Base-by-base conservation (phyloP, 768 basidiomycete species). In the Kwoniella newhampshirensis region DNA sequence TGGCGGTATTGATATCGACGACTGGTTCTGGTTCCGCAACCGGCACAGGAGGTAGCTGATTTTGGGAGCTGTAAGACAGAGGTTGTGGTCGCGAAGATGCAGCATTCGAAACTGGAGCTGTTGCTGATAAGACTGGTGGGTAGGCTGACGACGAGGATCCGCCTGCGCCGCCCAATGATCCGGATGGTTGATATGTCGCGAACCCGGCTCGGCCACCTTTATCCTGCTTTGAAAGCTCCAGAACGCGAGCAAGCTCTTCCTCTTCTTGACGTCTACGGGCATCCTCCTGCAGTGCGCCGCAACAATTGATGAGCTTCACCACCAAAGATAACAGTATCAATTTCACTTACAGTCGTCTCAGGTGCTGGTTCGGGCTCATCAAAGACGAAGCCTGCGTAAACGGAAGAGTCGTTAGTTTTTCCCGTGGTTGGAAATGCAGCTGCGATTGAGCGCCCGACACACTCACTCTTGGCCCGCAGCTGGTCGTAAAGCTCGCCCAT, bases 151-250 rank as follows among this genome's bases (percentile, higher is more conserved):
- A 57, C 0, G 67, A 64, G 3, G 65, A 59, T 15, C 59, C 54
- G 1, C 61, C 63, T n/a, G 45, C 48, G n/a, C 32, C 44, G 4
- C 54, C 35, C n/a, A n/a, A n/a, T n/a, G n/a, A n/a, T 11, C 46
- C 36, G 11, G 54, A 46, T 8, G 64, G 59, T 41, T 60, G 60
- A 35, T 61, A 63, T 1, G 40, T 17, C 30, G 49, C n/a, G 26
- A 57, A 52, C 20, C 59, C 51, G 17, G 71, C 66, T 45, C 89
- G 81, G 0, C 91, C 92, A 11, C 92, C 92, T 62, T 86, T 87
- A 73, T 97, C 92, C 52, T 86, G 85, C 79, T 91, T 86, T n/a
- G 88, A 90, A 79, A 96, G 85, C 70, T 94, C 92, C 25, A 98
- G 80, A 0, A 87, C 94, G 4, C 91, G 85, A 69, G 91, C 89